Percentiles rank a stretch among this genome's conserved stretches.
Conservation (phyloP, 1,139 yeast genomes). For the Kodamaea alishanica region DNA sequence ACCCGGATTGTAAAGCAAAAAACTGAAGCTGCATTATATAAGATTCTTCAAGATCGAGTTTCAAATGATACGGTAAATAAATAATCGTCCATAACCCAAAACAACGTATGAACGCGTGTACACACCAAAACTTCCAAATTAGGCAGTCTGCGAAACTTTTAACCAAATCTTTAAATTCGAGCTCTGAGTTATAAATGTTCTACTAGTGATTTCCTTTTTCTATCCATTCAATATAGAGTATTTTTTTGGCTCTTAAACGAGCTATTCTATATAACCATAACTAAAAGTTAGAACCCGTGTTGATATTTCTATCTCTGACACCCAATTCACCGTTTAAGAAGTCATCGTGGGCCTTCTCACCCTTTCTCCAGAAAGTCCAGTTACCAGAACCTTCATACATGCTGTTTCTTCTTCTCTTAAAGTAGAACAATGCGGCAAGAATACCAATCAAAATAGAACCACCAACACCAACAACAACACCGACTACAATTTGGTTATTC, state of each 20-base stretch:
- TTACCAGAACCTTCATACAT: slow-evolving; percentile 29
- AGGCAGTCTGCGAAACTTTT: slow-evolving; percentile 37
- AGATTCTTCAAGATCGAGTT: slow-evolving; percentile 19
- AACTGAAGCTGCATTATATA: slow-evolving; percentile 29
- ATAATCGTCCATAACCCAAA: background rate
- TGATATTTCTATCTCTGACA: slow-evolving; percentile 42
- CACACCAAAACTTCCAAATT: slow-evolving; percentile 22
- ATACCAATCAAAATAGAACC: slow-evolving; percentile 42
- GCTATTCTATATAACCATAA: background rate
- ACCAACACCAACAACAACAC: slow-evolving; percentile 51
- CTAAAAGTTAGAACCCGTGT: slow-evolving; percentile 46
- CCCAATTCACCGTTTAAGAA: slow-evolving; percentile 60
- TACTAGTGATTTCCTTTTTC: background rate
- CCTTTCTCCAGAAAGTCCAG: slow-evolving; percentile 54
- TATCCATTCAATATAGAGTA: too few species aligned
- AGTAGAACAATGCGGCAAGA: slow-evolving; percentile 32
- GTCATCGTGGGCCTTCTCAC: slow-evolving; percentile 51
- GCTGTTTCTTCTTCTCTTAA: slow-evolving; percentile 32
- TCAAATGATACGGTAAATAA: too few species aligned
- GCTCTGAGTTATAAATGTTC: background rate
- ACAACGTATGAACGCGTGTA: background rate
- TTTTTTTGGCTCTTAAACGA: too few species aligned
- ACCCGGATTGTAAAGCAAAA: slow-evolving; percentile 25
- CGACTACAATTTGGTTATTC: slow-evolving; percentile 47
- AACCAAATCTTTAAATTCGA: slow-evolving; percentile 15